phyloP scores from a whole-genome alignment of 1,284 basidiomycete genomes.

The Boletus semigastroideus region DNA sequence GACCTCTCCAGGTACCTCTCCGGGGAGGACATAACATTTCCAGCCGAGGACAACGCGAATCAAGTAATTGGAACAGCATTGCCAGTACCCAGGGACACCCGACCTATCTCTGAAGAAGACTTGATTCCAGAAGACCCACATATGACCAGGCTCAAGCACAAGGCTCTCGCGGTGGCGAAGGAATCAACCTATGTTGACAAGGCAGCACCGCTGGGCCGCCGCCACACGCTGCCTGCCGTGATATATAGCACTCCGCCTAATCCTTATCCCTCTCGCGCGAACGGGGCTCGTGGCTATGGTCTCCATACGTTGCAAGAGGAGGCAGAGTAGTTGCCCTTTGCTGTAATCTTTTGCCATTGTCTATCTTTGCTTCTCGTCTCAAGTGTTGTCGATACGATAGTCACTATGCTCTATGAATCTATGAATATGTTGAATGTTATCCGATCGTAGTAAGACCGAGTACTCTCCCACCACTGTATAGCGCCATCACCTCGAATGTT shows the following conservation, averaged over 20 bases:
- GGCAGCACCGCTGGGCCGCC: conserved; percentile 10
- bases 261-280: neutral
- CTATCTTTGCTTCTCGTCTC: neutral
- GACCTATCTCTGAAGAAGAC: neutral
- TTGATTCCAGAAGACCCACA: neutral
- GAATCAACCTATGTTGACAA: conserved; percentile 2
- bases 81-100: neutral
- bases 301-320: conserved; percentile 13
- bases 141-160: conserved; percentile 2
- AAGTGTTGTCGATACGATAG: neutral
- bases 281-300: neutral
- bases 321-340: conserved; percentile 2
- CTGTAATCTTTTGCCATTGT: neutral
- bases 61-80: neutral
- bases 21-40: neutral
- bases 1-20: conserved; percentile 9
- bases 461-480: too few relatives aligned
- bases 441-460: too few relatives aligned
- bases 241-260: neutral
- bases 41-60: neutral
- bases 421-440: conserved; percentile 2
- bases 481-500: conserved; percentile 36
- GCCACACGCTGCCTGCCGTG: conserved; percentile 18
- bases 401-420: conserved; percentile 5
- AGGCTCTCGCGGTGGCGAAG: neutral